These are phyloP conservation scores for Amborella trichopoda DNA, from an alignment of 164 flowering plant genomes.

Conservation along the genomic window DNA sequence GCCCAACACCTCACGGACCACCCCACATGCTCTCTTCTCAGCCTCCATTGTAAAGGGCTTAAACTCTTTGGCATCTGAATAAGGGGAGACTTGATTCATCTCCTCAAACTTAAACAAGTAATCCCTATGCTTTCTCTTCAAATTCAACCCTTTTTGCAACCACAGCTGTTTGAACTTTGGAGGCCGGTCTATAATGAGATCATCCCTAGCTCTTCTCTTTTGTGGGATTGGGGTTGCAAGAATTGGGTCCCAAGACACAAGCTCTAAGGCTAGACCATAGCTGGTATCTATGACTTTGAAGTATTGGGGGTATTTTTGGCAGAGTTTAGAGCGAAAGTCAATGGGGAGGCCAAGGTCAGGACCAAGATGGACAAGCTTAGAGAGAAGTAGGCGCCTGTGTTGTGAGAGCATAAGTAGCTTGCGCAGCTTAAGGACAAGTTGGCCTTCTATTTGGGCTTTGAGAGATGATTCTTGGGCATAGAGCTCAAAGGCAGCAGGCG, in stretches of 20 bases:
- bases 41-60: slow-evolving; percentile 43
- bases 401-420: slow-evolving; percentile 84
- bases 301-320: slow-evolving; percentile 59
- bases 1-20: slow-evolving; percentile 81
- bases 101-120: slow-evolving; percentile 57
- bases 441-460: slow-evolving; percentile 20
- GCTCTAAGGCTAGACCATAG: slow-evolving; percentile 90
- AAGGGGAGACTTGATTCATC: slow-evolving; percentile 55
- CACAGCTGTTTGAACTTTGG: slow-evolving; percentile 68
- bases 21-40: slow-evolving; percentile 82
- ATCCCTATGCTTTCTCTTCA: slow-evolving; percentile 59
- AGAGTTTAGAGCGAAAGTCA: slow-evolving; percentile 75
- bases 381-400: slow-evolving; percentile 63
- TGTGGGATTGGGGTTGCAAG: slow-evolving; percentile 43
- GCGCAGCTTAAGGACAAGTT: slow-evolving; percentile 61
- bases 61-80: slow-evolving; percentile 23
- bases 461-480: slow-evolving; percentile 32
- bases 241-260: slow-evolving; percentile 56
- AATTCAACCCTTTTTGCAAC: slow-evolving; percentile 62
- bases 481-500: slow-evolving; percentile 51
- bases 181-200: slow-evolving; percentile 69
- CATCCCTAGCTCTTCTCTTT: slow-evolving; percentile 10
- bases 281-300: slow-evolving; percentile 75
- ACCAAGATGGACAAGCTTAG: slow-evolving; percentile 78
- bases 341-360: slow-evolving; percentile 90